Percentiles rank a stretch among this genome's conserved stretches.
These are phyloP conservation scores for Pyrenochaeta sp. DNA, from an alignment of 2,329 filamentous ascomycete species.

Conservation along the genomic window DNA sequence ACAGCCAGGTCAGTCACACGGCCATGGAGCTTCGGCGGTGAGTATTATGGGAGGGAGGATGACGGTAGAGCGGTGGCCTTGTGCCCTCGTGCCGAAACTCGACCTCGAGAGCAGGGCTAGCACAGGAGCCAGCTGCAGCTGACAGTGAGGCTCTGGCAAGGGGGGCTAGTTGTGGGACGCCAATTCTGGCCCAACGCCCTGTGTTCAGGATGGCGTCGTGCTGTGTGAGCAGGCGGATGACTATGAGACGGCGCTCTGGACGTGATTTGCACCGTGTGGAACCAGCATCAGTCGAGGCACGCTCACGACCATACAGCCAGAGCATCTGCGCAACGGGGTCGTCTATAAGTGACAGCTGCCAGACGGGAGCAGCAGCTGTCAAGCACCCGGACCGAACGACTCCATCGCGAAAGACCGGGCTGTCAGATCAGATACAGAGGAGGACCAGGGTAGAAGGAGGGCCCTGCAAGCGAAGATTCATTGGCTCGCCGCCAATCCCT, in stretches of 20 bases:
- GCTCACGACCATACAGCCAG: background rate
- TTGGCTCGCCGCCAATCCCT: constrained; percentile 2
- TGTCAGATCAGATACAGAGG: constrained; percentile 6
- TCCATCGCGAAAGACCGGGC: constrained; percentile 20
- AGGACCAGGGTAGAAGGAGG: background rate
- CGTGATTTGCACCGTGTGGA: constrained; percentile 26
- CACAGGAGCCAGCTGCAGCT: constrained; percentile 13
- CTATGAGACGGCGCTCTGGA: background rate
- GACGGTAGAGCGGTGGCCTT: constrained; percentile 2
- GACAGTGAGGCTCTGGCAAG: constrained; percentile 25
- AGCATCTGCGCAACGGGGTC: background rate
- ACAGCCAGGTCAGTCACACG: too few relatives aligned
- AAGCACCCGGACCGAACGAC: constrained; percentile 9
- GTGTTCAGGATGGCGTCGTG: constrained; percentile 17
- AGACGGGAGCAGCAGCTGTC: constrained; percentile 8
- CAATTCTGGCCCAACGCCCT: constrained; percentile 6
- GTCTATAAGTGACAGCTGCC: constrained; percentile 13
- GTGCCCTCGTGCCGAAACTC: constrained; percentile 7
- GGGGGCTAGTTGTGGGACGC: constrained; percentile 15
- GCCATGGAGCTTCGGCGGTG: too few relatives aligned
- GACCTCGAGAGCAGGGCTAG: constrained; percentile 13
- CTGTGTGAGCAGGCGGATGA: constrained; percentile 9
- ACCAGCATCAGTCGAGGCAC: constrained; percentile 3
- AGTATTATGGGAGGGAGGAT: background rate
- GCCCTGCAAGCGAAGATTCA: background rate